Percentiles rank a stretch among this genome's conserved stretches.
Conservation (phyloP, 257 asterid genomes). For the Solanum arcanum region DNA sequence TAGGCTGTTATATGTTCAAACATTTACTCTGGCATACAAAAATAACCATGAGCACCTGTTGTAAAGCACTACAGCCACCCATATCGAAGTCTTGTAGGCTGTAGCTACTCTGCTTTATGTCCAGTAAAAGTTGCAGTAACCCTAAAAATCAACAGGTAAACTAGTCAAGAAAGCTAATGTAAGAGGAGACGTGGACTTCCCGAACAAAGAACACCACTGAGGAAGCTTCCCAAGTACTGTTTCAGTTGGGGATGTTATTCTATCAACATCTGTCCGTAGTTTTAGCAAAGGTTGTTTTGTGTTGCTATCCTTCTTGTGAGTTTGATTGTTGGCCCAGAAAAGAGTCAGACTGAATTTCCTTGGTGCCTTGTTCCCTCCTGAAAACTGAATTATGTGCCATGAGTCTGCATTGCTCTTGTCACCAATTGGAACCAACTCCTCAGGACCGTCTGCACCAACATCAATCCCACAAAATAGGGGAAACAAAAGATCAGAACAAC, state of each 20-base stretch:
- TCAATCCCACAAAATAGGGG: neutral
- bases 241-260: constrained; percentile 37
- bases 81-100: neutral
- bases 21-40: neutral
- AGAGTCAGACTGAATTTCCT: constrained; percentile 53
- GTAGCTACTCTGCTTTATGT: neutral
- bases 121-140: neutral
- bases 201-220: constrained; percentile 74
- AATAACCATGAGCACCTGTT: neutral
- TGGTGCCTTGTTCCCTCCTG: constrained; percentile 74
- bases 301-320: neutral
- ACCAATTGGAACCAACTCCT: constrained; percentile 48
- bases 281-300: constrained; percentile 29
- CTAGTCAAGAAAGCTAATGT: constrained; percentile 56
- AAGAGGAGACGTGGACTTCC: constrained; percentile 76
- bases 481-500: neutral
- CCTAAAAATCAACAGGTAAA: constrained; percentile 38
- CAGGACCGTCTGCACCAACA: constrained; percentile 28
- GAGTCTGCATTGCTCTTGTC: constrained; percentile 53
- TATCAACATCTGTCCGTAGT: constrained; percentile 67
- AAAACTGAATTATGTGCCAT: constrained; percentile 80
- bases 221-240: constrained; percentile 59
- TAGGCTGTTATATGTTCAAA: neutral
- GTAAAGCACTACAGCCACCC: neutral
- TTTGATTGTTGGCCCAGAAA: constrained; percentile 30